phyloP scores from a whole-genome alignment of 352 stramenopile species.

The Elongisporangium senticosum region DNA sequence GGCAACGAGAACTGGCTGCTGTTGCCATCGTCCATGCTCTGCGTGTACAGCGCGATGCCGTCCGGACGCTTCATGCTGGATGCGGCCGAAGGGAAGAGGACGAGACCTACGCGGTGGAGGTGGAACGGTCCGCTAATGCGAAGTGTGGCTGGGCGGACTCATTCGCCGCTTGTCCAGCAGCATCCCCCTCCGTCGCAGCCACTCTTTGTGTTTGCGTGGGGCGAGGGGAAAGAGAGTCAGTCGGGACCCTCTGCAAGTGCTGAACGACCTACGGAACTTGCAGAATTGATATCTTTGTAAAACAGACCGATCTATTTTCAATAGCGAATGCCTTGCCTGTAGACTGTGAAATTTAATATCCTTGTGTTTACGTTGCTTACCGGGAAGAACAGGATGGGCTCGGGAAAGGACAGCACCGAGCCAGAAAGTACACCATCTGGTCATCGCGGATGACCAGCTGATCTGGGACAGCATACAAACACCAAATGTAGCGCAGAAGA shows the following conservation, averaged over 20 bases:
- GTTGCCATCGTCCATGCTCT: conserved; percentile 36
- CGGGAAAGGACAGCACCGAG: not conserved
- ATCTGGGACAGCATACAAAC: not conserved
- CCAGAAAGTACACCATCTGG: not conserved
- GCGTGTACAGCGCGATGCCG: conserved; percentile 39
- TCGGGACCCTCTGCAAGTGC: not conserved
- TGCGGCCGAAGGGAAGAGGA: not conserved
- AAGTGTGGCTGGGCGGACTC: not conserved
- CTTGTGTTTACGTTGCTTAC: not conserved
- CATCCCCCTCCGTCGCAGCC: not conserved
- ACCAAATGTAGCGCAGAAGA: not conserved
- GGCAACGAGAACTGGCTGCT: conserved; percentile 28
- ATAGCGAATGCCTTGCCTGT: not conserved
- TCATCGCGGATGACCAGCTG: not conserved
- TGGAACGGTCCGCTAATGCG: not conserved
- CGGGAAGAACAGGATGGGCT: not conserved
- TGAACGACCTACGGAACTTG: not conserved
- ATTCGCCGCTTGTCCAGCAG: not conserved
- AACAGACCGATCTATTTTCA: not conserved
- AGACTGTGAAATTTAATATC: not conserved
- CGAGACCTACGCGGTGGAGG: not conserved
- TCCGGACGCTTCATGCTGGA: conserved; percentile 11
- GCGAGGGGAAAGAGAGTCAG: not conserved
- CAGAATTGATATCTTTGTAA: not conserved
- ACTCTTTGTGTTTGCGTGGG: not conserved